Evolutionary conservation across 108 stramenopile species (phyloP), one percentile per base, ranked within the genome.

Genomic region (Nitzschia sp.): DNA sequence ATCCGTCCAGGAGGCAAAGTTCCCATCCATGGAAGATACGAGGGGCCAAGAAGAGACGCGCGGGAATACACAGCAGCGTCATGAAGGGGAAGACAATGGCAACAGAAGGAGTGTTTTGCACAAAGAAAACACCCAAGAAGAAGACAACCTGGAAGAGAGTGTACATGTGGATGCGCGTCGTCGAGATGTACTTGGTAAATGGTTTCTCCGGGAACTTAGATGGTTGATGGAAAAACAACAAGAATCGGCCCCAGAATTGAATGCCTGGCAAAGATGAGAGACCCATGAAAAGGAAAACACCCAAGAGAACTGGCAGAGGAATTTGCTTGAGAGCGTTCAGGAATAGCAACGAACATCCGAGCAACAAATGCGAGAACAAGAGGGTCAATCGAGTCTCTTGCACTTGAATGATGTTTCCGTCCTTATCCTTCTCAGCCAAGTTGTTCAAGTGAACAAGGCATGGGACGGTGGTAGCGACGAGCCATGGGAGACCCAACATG

Each of bases 251-350:
- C 80, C 80, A 85, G 74, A 85, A 85, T 42, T 85, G 80, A 32
- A 70, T 77, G 1, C 30, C 34, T 2, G 51, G 51, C 36, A 82
- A 42, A n/a, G 66, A 35, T 6, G 64, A 62, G 11, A 85, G 53
- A 56, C 84, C 84, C 82, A 79, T 79, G 56, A 83, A 79, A 13
- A 83, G 48, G 42, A 79, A 83, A 21, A 82, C 82, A 46, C 81
- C 81, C 25, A 72, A 71, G 38, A 82, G 36, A 42, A 82, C 81
- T 18, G 81, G 81, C 63, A 82, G 13, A 19, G 81, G 77, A 35
- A 82, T 53, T n/a, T 68, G 61, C 53, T 77, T 59, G 42, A 82
- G 38, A 19, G 57, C 46, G 18, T 45, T 27, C 32, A 82, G 30
- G 5, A 49, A 63, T 3, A 77, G 29, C 3, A 75, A 28, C 13